A percentile compares a stretch with the other conserved stretches of the same genome.
Conservation (phyloP, 2,329 filamentous ascomycete genomes). For the Dothistroma pini region DNA sequence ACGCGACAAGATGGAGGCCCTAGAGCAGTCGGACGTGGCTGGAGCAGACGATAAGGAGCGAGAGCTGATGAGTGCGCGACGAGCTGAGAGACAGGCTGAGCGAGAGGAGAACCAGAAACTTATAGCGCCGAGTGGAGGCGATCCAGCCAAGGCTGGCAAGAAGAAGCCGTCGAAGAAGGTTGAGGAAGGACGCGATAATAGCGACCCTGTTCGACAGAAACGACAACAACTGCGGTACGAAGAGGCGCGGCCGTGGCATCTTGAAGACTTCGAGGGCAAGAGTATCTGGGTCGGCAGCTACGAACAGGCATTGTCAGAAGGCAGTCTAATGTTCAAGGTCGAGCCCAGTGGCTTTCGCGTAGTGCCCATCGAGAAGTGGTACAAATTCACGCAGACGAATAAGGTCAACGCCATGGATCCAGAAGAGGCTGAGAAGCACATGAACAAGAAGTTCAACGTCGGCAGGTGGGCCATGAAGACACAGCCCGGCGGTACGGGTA, state of each 20-base stretch:
- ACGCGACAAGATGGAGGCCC: conserved; percentile 52
- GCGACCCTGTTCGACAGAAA: conserved; percentile 68
- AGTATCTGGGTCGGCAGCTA: conserved; percentile 93
- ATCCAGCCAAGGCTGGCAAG: conserved; percentile 50
- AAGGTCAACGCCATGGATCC: conserved; percentile 64
- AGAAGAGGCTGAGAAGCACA: conserved; percentile 79
- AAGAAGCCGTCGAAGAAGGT: conserved; percentile 73
- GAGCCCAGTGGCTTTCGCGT: conserved; percentile 70
- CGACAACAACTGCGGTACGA: conserved; percentile 71
- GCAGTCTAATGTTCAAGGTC: conserved; percentile 72
- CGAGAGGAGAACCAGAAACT: conserved; percentile 84
- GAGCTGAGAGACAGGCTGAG: conserved; percentile 79
- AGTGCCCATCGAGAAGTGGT: conserved; percentile 94
- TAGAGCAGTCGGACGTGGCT: conserved; percentile 29
- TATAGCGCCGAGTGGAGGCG: conserved; percentile 78
- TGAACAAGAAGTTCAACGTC: conserved; percentile 72
- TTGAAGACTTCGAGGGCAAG: conserved; percentile 94
- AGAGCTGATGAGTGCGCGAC: conserved; percentile 54
- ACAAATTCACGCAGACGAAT: conserved; percentile 72
- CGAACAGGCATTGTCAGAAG: conserved; percentile 79
- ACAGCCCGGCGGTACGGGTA: conserved; percentile 51
- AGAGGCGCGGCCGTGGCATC: conserved; percentile 91
- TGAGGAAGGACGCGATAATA: conserved; percentile 76
- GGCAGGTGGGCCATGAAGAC: conserved; percentile 75
- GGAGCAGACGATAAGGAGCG: conserved; percentile 63